Conservation (phyloP, 164 flowering plant species). For the Kingdonia uniflora region DNA sequence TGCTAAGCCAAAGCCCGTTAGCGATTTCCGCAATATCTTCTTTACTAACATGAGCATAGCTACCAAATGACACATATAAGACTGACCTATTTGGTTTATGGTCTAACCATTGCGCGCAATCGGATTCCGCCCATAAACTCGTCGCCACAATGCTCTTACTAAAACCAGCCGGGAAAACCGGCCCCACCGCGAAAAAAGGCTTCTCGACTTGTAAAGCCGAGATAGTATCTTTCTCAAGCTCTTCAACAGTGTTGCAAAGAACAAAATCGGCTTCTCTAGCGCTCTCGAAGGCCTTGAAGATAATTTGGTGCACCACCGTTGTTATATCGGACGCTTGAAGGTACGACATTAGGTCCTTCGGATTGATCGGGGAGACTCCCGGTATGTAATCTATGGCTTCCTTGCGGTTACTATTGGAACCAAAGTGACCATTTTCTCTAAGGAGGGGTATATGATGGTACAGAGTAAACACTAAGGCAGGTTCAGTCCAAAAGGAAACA, state of each 20-base stretch:
- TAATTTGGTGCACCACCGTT: constrained; percentile 45
- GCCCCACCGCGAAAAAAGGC: constrained; percentile 62
- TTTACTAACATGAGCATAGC: constrained; percentile 57
- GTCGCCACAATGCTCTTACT: constrained; percentile 36
- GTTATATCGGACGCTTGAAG: constrained; percentile 45
- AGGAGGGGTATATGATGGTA: constrained; percentile 67
- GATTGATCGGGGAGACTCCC: constrained; percentile 49
- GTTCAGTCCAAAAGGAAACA: constrained; percentile 84
- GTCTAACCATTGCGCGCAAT: constrained; percentile 69
- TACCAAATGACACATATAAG: constrained; percentile 72
- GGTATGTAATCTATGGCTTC: constrained; percentile 72
- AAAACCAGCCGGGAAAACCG: constrained; percentile 38
- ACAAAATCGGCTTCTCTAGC: constrained; percentile 47
- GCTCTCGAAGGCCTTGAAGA: constrained; percentile 46
- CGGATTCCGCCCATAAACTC: constrained; percentile 74
- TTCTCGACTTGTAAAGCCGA: constrained; percentile 32
- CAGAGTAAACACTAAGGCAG: constrained; percentile 57
- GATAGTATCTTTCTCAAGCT: constrained; percentile 51
- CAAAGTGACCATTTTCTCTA: constrained; percentile 51
- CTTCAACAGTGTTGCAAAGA: constrained; percentile 62
- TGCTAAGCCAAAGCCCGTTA: constrained; percentile 39
- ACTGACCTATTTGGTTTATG: constrained; percentile 51
- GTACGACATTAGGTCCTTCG: constrained; percentile 53
- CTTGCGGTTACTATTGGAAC: constrained; percentile 39
- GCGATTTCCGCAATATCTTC: constrained; percentile 53